Evolutionary conservation across 2,329 filamentous ascomycete species (phyloP), one percentile per base, ranked within the genome.

Genomic region (Chaetomiaceae sp.): DNA sequence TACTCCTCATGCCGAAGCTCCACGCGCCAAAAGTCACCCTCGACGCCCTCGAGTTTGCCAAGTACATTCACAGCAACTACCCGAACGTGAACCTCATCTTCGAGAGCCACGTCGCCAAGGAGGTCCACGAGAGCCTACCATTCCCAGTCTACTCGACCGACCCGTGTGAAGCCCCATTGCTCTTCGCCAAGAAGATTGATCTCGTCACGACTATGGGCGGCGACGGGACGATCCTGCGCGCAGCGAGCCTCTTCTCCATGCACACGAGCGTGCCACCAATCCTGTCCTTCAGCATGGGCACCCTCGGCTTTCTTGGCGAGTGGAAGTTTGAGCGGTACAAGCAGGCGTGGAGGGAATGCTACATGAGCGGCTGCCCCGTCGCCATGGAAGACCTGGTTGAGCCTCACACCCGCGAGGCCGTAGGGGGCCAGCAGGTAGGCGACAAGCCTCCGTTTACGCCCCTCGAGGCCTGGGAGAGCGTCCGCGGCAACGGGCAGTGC

Each of bases 241-340:
- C 89, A 0, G 85, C 88, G 2, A 90, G 86, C 44, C 75, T 96
- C 5, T 97, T 94, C 68, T 88, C 88, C 49, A 84, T 87, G 30
- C 82, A 86, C 36, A 74, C 78, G 2, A 81, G 81, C 35, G 91
- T 98, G 0, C 93, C 93, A 0, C 93, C 93, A 0, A 86, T 98
- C 27, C 72, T 98, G 7, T 89, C 88, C 1, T 98, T 98, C 62
- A 95, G 89, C 62, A 96, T 98, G 88, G 93, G 93, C 6, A 94
- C 91, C 0, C 71, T 98, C 1, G 93, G 93, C 0, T 98, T 98
- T 56, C 70, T 98, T 7, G 90, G 91, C 14, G 91, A 97, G 66
- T 98, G 91, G 90, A 94, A 93, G 59, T 97, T 97, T 62, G 74
- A 75, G 6, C 90, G 97, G 59, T 88, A 94, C 69, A 95, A 95